A percentile compares a stretch with the other conserved stretches of the same genome.
Conservation (phyloP, 257 asterid genomes). For the Lantana camara region DNA sequence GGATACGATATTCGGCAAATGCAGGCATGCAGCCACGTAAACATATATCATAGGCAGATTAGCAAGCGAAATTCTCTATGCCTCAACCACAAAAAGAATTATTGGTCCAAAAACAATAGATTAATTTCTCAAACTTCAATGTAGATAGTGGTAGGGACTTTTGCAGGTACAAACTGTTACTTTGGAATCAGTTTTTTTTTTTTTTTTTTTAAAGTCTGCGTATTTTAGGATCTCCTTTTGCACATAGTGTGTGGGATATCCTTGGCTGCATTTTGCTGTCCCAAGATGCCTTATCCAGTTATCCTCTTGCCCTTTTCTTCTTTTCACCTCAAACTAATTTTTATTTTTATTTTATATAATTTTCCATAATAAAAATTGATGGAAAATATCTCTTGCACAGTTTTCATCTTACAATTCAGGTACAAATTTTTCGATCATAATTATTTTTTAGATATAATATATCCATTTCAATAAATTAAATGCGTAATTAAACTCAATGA, state of each 20-base stretch:
- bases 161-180: constrained; percentile 14
- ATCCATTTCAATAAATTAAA: too few relatives aligned
- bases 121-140: constrained; percentile 38
- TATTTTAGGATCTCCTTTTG: constrained; percentile 22
- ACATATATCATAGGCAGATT: too few relatives aligned
- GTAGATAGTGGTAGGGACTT: constrained; percentile 45
- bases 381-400: too few relatives aligned
- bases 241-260: constrained; percentile 7
- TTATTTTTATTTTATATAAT: not conserved
- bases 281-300: constrained; percentile 30
- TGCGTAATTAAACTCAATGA: not conserved
- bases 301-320: constrained; percentile 13
- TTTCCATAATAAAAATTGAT: too few relatives aligned
- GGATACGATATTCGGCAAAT: too few relatives aligned
- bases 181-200: not conserved
- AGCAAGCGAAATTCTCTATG: too few relatives aligned
- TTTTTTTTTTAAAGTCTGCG: constrained; percentile 23
- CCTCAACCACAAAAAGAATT: too few relatives aligned
- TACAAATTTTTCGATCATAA: too few relatives aligned
- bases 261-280: constrained; percentile 17
- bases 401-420: too few relatives aligned
- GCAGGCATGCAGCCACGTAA: too few relatives aligned
- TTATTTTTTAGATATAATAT: too few relatives aligned
- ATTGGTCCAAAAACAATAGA: too few relatives aligned
- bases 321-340: not conserved